A percentile compares a stretch with the other conserved stretches of the same genome.
Conservation (phyloP, 1,284 basidiomycete genomes). For the Heliocybe sulcata region DNA sequence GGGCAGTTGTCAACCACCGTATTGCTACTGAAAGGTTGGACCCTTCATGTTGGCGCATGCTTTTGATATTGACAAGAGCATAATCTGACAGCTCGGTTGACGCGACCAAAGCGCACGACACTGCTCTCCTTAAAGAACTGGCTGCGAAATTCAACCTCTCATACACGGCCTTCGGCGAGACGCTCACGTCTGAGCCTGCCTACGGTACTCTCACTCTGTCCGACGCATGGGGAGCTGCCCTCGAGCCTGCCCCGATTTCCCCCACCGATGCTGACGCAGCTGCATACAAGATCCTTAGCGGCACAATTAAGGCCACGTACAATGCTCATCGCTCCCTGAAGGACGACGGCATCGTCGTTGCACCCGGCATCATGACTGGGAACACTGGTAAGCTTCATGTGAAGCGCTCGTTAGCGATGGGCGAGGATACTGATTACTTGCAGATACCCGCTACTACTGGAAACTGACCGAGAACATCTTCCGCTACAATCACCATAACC, state of each 20-base stretch:
- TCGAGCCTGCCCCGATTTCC: slow-evolving; percentile 52
- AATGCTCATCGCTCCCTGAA: slow-evolving; percentile 25
- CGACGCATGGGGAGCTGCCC: slow-evolving; percentile 34
- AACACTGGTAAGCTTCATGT: slow-evolving; percentile 27
- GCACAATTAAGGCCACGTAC: slow-evolving; percentile 40
- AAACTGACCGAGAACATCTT: slow-evolving; percentile 43
- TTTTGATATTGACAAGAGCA: no score
- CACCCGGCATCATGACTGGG: slow-evolving; percentile 45
- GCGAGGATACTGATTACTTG: background rate
- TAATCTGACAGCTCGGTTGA: slow-evolving; percentile 36
- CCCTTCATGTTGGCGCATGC: no score
- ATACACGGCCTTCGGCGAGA: slow-evolving; percentile 33
- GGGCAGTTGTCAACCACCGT: slow-evolving; percentile 37
- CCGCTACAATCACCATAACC: slow-evolving; percentile 34
- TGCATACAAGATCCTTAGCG: slow-evolving; percentile 42
- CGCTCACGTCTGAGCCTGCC: slow-evolving; percentile 17
- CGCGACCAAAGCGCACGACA: slow-evolving; percentile 33
- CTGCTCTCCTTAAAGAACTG: slow-evolving; percentile 30
- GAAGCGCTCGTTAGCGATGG: background rate
- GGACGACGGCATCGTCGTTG: slow-evolving; percentile 27
- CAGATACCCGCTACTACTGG: slow-evolving; percentile 49
- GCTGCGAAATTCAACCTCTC: slow-evolving; percentile 38
- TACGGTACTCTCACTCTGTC: slow-evolving; percentile 32
- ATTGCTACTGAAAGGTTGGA: slow-evolving; percentile 36
- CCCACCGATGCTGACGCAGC: slow-evolving; percentile 32